Conservation (phyloP, 2,329 filamentous ascomycete genomes). For the Curvularia sp. region DNA sequence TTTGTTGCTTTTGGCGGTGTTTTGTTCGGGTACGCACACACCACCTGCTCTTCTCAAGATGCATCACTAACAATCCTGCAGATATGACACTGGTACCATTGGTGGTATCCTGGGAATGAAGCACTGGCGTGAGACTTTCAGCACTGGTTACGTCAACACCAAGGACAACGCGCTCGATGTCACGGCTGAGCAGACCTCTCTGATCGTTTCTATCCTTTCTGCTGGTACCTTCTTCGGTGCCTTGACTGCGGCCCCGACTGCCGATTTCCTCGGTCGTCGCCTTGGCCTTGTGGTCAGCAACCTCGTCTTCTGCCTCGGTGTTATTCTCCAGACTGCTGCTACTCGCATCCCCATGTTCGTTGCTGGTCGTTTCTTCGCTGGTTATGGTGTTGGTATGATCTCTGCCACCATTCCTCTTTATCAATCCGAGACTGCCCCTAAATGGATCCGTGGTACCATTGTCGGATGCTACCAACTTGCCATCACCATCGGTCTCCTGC, state of each 20-base stretch:
- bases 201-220: conserved; percentile 83
- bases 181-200: conserved; percentile 64
- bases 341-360: conserved; percentile 49
- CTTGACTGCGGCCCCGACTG: conserved; percentile 69
- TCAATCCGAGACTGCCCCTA: conserved; percentile 74
- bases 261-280: conserved; percentile 74
- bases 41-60: background rate
- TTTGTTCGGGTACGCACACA: conserved; percentile 45
- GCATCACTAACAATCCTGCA: conserved; percentile 21
- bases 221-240: conserved; percentile 80
- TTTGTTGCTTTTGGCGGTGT: conserved; percentile 58
- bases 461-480: conserved; percentile 73
- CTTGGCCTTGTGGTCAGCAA: conserved; percentile 59
- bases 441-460: conserved; percentile 75
- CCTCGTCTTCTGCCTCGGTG: conserved; percentile 49
- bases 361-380: conserved; percentile 53
- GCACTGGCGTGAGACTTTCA: conserved; percentile 70
- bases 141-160: conserved; percentile 44
- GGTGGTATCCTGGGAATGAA: conserved; percentile 73
- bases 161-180: conserved; percentile 50
- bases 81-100: conserved; percentile 51
- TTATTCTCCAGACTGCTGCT: conserved; percentile 50
- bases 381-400: conserved; percentile 52
- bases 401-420: conserved; percentile 66
- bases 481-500: conserved; percentile 74